A percentile compares a stretch with the other conserved stretches of the same genome.
These are phyloP conservation scores for Ensete ventricosum DNA, from an alignment of 176 grass and related monocot species.

Conservation along the genomic window DNA sequence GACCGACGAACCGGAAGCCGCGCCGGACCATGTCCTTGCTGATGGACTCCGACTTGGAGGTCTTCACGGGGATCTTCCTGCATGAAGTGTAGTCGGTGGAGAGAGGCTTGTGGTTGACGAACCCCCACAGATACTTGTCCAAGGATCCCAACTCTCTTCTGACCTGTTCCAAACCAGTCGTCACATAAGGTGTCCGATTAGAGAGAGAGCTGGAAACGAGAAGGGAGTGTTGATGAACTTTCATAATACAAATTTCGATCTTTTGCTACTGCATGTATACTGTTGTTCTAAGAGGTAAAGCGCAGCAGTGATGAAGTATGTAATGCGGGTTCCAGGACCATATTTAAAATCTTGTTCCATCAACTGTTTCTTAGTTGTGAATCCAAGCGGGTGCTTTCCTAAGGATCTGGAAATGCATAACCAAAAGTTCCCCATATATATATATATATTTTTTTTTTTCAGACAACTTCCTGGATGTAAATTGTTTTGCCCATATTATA, in stretches of 20 bases:
- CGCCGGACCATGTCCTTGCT: conserved; percentile 98
- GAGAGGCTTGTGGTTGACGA: conserved; percentile 79
- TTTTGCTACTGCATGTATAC: no score
- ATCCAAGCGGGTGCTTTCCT: background rate
- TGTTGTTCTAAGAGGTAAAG: no score
- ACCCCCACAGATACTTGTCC: conserved; percentile 75
- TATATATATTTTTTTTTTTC: no score
- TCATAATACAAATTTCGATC: background rate
- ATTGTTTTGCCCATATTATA: no score
- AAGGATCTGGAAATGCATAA: background rate
- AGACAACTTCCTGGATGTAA: no score
- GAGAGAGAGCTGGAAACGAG: background rate
- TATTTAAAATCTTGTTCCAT: no score
- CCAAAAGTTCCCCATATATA: background rate
- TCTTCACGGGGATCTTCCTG: conserved; percentile 93
- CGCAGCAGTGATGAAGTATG: no score
- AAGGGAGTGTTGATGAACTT: background rate
- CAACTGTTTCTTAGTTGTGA: background rate
- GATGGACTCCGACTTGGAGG: conserved; percentile 92
- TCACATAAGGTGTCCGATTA: conserved; percentile 1
- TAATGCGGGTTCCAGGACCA: no score
- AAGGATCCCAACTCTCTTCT: conserved; percentile 47
- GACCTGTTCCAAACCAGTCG: conserved; percentile 31
- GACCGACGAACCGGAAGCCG: conserved; percentile 76
- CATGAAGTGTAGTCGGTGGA: conserved; percentile 68